phyloP scores from a whole-genome alignment of 1,284 basidiomycete species.

The Amylostereum areolatum region DNA sequence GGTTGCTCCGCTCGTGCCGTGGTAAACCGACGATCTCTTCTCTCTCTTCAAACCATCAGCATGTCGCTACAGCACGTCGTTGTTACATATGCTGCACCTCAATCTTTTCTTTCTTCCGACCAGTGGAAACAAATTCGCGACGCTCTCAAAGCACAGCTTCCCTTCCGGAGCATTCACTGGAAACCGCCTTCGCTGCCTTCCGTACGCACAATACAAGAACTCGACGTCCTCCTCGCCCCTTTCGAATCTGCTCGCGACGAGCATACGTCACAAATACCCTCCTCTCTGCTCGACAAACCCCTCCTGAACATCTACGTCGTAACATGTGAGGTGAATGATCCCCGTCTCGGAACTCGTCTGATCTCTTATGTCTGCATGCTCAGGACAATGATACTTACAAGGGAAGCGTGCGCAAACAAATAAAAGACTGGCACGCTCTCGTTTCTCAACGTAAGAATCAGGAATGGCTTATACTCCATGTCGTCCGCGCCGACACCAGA shows the following conservation, averaged over 20 bases:
- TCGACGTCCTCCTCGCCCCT: constrained; percentile 70
- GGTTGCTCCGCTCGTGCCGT: no score
- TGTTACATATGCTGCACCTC: constrained; percentile 63
- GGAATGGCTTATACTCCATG: constrained; percentile 86
- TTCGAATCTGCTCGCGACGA: constrained; percentile 71
- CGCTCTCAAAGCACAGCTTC: constrained; percentile 69
- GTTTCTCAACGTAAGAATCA: constrained; percentile 71
- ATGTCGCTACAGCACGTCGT: constrained; percentile 40
- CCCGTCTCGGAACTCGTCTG: constrained; percentile 1
- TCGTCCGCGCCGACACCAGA: constrained; percentile 66
- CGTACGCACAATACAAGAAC: constrained; percentile 81
- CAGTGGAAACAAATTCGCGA: constrained; percentile 66
- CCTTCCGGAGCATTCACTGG: constrained; percentile 89
- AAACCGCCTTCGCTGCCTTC: constrained; percentile 65
- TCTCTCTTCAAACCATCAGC: no score
- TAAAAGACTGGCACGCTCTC: constrained; percentile 84
- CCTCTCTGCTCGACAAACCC: constrained; percentile 79
- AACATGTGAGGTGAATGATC: constrained; percentile 72
- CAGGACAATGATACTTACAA: constrained; percentile 87
- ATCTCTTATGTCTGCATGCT: constrained; percentile 9
- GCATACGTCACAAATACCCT: constrained; percentile 69
- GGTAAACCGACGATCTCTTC: no score
- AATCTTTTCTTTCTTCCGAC: constrained; percentile 56
- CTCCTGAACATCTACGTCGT: constrained; percentile 84
- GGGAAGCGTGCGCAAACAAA: constrained; percentile 71